phyloP scores from a whole-genome alignment of 768 basidiomycete species.

The Termitomyces eurrhizus region DNA sequence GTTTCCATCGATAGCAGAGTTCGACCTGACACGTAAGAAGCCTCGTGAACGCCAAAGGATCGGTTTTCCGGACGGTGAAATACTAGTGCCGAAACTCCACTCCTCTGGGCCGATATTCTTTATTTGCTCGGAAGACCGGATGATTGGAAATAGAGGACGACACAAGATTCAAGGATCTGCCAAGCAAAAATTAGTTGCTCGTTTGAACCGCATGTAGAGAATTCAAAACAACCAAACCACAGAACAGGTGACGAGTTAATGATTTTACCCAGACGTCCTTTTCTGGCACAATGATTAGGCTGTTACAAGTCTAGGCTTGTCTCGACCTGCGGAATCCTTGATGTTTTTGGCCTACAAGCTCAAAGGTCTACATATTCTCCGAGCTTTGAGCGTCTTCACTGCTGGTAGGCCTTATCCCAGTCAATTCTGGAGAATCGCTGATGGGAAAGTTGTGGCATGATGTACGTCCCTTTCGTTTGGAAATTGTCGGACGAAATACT shows the following conservation, averaged over 20 bases:
- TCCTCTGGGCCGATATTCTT: neutral
- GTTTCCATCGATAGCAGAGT: conserved; percentile 20
- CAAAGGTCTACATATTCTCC: neutral
- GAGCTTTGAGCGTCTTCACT: neutral
- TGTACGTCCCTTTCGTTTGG: neutral
- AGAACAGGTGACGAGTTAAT: conserved; percentile 7
- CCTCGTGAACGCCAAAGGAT: conserved; percentile 10
- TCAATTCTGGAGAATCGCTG: neutral
- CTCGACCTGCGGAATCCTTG: neutral
- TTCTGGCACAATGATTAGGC: neutral
- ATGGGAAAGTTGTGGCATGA: conserved; percentile 1
- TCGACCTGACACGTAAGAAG: conserved; percentile 9
- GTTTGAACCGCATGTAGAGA: neutral
- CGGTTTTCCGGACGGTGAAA: neutral
- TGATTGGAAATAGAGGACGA: neutral
- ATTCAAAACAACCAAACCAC: neutral
- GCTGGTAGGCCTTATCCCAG: neutral
- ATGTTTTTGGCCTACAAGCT: neutral
- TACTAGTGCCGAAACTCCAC: conserved; percentile 5
- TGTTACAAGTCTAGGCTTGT: neutral
- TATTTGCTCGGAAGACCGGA: neutral
- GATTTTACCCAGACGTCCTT: neutral
- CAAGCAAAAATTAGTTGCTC: conserved; percentile 4
- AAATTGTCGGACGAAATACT: neutral
- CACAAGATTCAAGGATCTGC: neutral